phyloP scores from a whole-genome alignment of 768 basidiomycete genomes.

The Leucosporidium creatinivorum region DNA sequence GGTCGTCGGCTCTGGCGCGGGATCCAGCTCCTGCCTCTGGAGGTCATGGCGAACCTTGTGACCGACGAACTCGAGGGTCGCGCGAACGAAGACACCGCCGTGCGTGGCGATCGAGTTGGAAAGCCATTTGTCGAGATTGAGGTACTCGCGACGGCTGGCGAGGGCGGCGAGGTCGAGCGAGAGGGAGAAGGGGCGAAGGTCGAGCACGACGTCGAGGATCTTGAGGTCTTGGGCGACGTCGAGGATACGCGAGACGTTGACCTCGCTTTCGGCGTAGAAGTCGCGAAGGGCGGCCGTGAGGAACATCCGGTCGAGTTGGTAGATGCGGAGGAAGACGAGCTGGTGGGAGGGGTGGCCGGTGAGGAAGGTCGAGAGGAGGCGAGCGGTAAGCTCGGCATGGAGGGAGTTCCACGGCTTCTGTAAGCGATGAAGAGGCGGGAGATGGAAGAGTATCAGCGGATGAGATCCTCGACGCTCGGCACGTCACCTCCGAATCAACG shows the following conservation, averaged over 20 bases:
- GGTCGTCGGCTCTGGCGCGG: slow-evolving; percentile 67
- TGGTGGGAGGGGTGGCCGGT: slow-evolving; percentile 90
- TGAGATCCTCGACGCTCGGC: background rate
- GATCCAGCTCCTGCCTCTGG: slow-evolving; percentile 57
- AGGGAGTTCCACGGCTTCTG: slow-evolving; percentile 81
- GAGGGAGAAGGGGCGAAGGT: slow-evolving; percentile 56
- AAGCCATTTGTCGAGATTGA: slow-evolving; percentile 96
- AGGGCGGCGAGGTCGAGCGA: slow-evolving; percentile 89
- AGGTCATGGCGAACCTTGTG: slow-evolving; percentile 86
- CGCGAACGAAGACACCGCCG: slow-evolving; percentile 75
- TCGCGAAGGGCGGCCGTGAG: slow-evolving; percentile 81
- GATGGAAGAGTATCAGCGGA: background rate
- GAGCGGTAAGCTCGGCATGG: slow-evolving; percentile 75
- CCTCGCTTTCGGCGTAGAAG: slow-evolving; percentile 82
- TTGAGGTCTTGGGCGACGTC: slow-evolving; percentile 94
- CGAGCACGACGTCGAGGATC: slow-evolving; percentile 87
- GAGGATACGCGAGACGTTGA: slow-evolving; percentile 87
- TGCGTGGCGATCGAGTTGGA: slow-evolving; percentile 75
- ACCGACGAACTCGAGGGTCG: slow-evolving; percentile 80
- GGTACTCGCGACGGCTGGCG: slow-evolving; percentile 83
- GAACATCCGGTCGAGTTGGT: slow-evolving; percentile 80
- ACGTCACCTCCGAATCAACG: slow-evolving; percentile 41
- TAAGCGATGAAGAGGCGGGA: background rate
- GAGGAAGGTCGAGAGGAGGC: slow-evolving; percentile 79
- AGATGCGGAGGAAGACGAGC: slow-evolving; percentile 92